Evolutionary conservation across 1,139 yeast species (phyloP).

Genomic region (Candida neerlandica): DNA sequence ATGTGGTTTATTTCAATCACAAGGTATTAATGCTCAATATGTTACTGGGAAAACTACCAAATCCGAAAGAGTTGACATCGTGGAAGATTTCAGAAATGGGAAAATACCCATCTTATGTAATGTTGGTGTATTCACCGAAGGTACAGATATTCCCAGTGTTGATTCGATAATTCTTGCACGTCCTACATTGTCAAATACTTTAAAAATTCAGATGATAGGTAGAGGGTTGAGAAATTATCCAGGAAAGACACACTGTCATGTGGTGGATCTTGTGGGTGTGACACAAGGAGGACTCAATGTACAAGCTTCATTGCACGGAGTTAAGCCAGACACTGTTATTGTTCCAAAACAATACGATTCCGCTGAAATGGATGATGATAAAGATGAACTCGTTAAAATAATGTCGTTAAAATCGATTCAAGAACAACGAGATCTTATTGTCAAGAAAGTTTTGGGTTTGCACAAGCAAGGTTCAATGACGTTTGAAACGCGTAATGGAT

Average conservation of each 20-base stretch:
- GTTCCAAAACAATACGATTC: conserved; percentile 23
- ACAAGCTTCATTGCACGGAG: conserved; percentile 58
- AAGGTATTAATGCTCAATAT: conserved; percentile 72
- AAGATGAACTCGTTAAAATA: conserved; percentile 13
- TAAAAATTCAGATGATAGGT: conserved; percentile 88
- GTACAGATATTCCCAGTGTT: conserved; percentile 91
- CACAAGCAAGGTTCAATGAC: conserved; percentile 18
- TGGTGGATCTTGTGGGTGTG: conserved; percentile 76
- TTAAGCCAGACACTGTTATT: conserved; percentile 19
- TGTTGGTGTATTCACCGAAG: conserved; percentile 92
- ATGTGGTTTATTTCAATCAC: conserved; percentile 52
- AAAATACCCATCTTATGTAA: conserved; percentile 74
- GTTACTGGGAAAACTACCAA: conserved; percentile 70
- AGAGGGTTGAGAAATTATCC: conserved; percentile 73
- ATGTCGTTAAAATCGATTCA: conserved; percentile 19
- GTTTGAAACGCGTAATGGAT: conserved; percentile 36
- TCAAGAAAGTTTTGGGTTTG: conserved; percentile 10
- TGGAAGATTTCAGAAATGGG: conserved; percentile 64
- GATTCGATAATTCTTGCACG: conserved; percentile 79
- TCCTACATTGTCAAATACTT: conserved; percentile 75
- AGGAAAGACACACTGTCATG: conserved; percentile 67
- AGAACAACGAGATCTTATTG: conserved; percentile 19
- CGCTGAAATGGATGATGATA: conserved; percentile 17
- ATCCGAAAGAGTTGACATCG: conserved; percentile 51
- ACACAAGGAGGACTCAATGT: conserved; percentile 60